A percentile compares a stretch with the other conserved stretches of the same genome.
Evolutionary conservation across 1,284 basidiomycete species (phyloP).

Genomic region (Boletellus deceptivus): DNA sequence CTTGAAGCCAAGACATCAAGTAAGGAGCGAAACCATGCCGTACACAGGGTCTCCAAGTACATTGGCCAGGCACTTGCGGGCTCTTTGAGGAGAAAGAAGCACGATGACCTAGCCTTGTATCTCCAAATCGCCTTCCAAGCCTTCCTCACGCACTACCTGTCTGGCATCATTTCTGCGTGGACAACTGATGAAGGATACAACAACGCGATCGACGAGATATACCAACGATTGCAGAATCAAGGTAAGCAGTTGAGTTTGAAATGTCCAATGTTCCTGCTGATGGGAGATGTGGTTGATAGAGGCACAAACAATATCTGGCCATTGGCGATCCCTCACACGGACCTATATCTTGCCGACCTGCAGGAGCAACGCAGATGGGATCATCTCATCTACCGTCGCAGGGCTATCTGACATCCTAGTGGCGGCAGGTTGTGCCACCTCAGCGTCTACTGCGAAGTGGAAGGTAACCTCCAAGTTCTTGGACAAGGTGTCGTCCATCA

Average conservation of each 20-base stretch:
- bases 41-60: no score
- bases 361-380: not conserved
- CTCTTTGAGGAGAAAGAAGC: no score
- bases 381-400: not conserved
- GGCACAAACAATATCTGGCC: conserved; percentile 7
- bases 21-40: no score
- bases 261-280: not conserved
- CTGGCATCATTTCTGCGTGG: conserved; percentile 12
- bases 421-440: not conserved
- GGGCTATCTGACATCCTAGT: conserved; percentile 8
- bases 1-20: no score
- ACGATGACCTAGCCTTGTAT: no score
- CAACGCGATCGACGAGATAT: conserved; percentile 1
- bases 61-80: no score
- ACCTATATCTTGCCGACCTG: conserved; percentile 5
- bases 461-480: conserved; percentile 5
- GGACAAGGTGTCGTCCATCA: conserved; percentile 7
- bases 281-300: not conserved
- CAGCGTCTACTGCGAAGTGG: not conserved
- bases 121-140: conserved; percentile 9
- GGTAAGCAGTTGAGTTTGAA: not conserved
- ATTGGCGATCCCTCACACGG: conserved; percentile 18
- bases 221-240: conserved; percentile 1
- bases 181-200: conserved; percentile 3
- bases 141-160: conserved; percentile 1